phyloP scores from a whole-genome alignment of 73 alveolate genomes.

The Paramecium tetraurelia region DNA sequence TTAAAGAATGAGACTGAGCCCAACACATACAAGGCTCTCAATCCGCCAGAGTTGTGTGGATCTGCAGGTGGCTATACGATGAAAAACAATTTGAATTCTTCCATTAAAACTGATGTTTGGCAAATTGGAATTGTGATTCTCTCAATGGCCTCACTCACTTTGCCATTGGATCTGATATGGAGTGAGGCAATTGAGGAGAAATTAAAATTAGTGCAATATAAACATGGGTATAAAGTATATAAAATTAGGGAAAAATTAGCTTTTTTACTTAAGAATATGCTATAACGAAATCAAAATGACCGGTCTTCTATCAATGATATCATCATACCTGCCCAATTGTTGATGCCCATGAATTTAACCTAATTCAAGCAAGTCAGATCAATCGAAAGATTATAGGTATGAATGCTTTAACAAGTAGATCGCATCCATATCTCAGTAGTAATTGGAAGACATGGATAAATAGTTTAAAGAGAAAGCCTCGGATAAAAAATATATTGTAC shows the following conservation, averaged over 20 bases:
- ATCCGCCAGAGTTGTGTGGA: constrained; percentile 5
- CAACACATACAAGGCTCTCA: neutral
- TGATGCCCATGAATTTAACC: constrained; percentile 8
- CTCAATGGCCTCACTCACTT: neutral
- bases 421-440: neutral
- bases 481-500: neutral
- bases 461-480: neutral
- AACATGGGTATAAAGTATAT: neutral
- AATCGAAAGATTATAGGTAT: neutral
- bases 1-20: neutral
- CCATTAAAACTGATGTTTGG: neutral
- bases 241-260: constrained; percentile 7
- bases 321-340: neutral
- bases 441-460: neutral
- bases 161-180: neutral
- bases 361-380: neutral
- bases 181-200: neutral
- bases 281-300: neutral
- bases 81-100: neutral
- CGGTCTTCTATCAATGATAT: neutral
- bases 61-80: neutral
- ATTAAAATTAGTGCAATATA: neutral
- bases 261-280: neutral
- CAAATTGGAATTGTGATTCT: neutral
- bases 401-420: neutral